Percentiles rank a stretch among this genome's conserved stretches.
Conservation (phyloP, 2,329 filamentous ascomycete genomes). For the Epicoccum sorghinum region DNA sequence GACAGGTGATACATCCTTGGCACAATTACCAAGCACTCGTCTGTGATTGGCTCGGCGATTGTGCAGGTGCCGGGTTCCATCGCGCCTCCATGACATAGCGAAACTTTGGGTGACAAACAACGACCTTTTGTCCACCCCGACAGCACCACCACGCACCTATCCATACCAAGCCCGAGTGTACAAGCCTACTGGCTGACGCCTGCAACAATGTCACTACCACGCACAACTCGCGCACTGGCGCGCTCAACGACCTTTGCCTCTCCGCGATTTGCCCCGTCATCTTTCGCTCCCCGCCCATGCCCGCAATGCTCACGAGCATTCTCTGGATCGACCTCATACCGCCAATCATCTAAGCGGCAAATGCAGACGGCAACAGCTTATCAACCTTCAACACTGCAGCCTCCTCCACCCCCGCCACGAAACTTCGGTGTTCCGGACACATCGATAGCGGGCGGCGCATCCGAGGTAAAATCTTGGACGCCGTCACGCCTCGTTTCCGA, state of each 20-base stretch:
- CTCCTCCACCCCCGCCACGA: slow-evolving; percentile 63
- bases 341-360: slow-evolving; percentile 45
- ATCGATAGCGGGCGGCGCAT: slow-evolving; percentile 62
- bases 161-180: slow-evolving; percentile 2
- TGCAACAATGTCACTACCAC: slow-evolving; percentile 41
- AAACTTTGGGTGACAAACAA: slow-evolving; percentile 27
- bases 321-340: slow-evolving; percentile 47
- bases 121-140: slow-evolving; percentile 16
- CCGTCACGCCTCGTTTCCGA: slow-evolving; percentile 49
- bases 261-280: slow-evolving; percentile 33
- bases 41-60: background rate
- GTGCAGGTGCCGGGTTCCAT: slow-evolving; percentile 22
- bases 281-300: slow-evolving; percentile 42
- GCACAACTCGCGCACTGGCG: slow-evolving; percentile 31
- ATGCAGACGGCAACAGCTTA: slow-evolving; percentile 71
- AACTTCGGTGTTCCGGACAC: slow-evolving; percentile 65
- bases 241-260: slow-evolving; percentile 32
- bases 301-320: slow-evolving; percentile 55
- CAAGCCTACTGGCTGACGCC: slow-evolving; percentile 1
- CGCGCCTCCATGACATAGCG: slow-evolving; percentile 34
- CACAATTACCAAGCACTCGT: background rate
- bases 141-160: slow-evolving; percentile 7
- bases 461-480: slow-evolving; percentile 56
- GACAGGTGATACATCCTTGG: slow-evolving; percentile 4
- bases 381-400: slow-evolving; percentile 64